Conservation (phyloP, 176 grass and related monocot species). For the Echinochloa phyllopogon region DNA sequence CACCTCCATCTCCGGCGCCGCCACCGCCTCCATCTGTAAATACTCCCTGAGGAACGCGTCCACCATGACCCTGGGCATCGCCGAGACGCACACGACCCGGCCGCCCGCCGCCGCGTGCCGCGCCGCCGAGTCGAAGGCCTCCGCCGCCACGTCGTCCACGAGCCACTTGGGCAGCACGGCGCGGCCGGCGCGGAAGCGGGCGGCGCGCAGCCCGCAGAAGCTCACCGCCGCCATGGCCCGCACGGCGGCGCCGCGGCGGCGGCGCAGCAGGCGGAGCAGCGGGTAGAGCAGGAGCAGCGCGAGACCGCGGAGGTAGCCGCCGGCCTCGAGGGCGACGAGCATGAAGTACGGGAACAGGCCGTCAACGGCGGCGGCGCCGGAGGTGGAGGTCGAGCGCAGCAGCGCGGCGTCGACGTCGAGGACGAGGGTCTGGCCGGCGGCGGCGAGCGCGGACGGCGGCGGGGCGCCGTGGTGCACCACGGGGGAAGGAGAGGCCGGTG, state of each 20-base stretch:
- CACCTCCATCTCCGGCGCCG: slow-evolving; percentile 55
- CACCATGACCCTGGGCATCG: slow-evolving; percentile 74
- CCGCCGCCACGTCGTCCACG: slow-evolving; percentile 53
- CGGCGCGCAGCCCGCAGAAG: slow-evolving; percentile 60
- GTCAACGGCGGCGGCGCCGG: neutral
- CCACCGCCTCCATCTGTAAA: slow-evolving; percentile 44
- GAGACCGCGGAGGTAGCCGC: slow-evolving; percentile 56
- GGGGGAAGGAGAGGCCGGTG: neutral
- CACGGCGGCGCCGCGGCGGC: neutral
- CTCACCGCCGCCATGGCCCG: slow-evolving; percentile 50
- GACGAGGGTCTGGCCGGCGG: neutral
- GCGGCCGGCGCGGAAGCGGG: slow-evolving; percentile 46
- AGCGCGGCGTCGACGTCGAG: slow-evolving; percentile 54
- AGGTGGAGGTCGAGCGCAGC: neutral
- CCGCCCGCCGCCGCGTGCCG: neutral
- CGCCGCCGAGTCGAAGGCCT: slow-evolving; percentile 46
- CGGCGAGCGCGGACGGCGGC: neutral
- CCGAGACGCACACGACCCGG: slow-evolving; percentile 47
- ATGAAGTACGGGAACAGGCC: slow-evolving; percentile 79
- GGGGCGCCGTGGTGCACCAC: neutral
- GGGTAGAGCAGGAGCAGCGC: slow-evolving; percentile 57
- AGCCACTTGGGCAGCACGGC: slow-evolving; percentile 78
- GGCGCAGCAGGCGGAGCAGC: slow-evolving; percentile 6
- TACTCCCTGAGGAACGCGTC: slow-evolving; percentile 68
- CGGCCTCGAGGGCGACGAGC: slow-evolving; percentile 75